Percentiles rank a stretch among this genome's conserved stretches.
phyloP scores from a whole-genome alignment of 306 rosid genomes.

The Lupinus albus region DNA sequence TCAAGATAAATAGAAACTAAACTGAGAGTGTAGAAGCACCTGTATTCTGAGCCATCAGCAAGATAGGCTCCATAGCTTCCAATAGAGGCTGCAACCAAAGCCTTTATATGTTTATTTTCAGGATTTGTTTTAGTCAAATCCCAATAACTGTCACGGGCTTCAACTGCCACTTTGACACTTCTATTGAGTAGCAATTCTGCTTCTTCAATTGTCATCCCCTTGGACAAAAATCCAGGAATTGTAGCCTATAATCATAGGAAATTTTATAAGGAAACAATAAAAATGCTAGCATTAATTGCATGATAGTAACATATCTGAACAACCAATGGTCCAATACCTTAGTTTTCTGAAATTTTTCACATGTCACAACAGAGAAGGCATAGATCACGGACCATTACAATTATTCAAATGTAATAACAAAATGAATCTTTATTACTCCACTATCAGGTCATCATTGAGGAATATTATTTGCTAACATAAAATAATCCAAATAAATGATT shows the following conservation, averaged over 20 bases:
- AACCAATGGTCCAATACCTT: background rate
- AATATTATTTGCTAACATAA: background rate
- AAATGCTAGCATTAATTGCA: background rate
- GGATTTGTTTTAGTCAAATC: conserved; percentile 47
- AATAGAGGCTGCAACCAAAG: conserved; percentile 88
- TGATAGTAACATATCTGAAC: background rate
- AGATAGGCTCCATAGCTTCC: conserved; percentile 97
- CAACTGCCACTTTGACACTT: conserved; percentile 78
- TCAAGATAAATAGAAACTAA: background rate
- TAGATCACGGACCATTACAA: background rate
- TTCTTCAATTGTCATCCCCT: conserved; percentile 68
- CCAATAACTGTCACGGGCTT: conserved; percentile 86
- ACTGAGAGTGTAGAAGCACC: conserved; percentile 44
- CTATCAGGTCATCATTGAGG: background rate
- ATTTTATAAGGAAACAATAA: background rate
- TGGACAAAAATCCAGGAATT: conserved; percentile 74
- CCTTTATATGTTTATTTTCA: conserved; percentile 54
- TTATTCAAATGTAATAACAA: conserved; percentile 2
- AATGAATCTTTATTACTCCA: background rate
- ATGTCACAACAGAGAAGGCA: background rate
- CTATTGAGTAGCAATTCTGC: conserved; percentile 62
- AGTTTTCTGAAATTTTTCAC: too few species aligned
- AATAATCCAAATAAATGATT: background rate
- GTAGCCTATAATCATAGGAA: conserved; percentile 57
- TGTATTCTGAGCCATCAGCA: conserved; percentile 95